Base-by-base conservation (phyloP, 768 basidiomycete species). In the Lactarius akahatsu region DNA sequence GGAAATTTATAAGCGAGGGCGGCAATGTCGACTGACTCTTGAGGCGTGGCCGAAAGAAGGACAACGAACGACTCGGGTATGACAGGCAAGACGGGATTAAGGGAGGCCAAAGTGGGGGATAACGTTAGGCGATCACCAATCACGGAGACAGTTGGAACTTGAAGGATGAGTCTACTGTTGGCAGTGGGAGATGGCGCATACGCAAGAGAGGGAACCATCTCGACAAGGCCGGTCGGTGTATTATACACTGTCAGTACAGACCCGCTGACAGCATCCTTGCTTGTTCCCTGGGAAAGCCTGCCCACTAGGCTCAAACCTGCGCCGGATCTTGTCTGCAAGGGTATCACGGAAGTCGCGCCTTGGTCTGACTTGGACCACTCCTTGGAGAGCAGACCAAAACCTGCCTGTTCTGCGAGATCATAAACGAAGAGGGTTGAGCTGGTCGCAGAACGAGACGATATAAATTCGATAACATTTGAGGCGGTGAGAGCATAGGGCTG, bases 291-390 rank as follows among this genome's bases (percentile, higher is more conserved):
- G 8, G 89, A 91, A 59, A 94, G 78, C 59, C 92, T 80, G 41
- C 95, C 91, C 62, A 91, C 83, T 70, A 96, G 80, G 72, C 84
- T 83, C 65, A 94, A 76, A 10, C 94, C 94, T 20, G 94, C 93
- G 57, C 94, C 94, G 6, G 88, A 82, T 65, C 94, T 82, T 28
- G 91, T 93, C 78, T 96, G 93, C 69, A 93, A 79, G 60, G 85
- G 78, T 52, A 90, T 81, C 6, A 91, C 85, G 20, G 84, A 79
- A 0, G 86, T 83, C 1, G 83, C 78, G 20, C 77, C 74, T 40
- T 75, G 69, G 43, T 71, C 73, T 4, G 80, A 72, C 20, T 80
- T 75, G 3, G 83, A 77, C 88, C 88, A 90, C 59, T 83, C 80
- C 72, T 86, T 89, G 38, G 91, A 88, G 65, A 87, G 77, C 0